Conservation (phyloP, 148 eudicot species). For the Cornus florida region DNA sequence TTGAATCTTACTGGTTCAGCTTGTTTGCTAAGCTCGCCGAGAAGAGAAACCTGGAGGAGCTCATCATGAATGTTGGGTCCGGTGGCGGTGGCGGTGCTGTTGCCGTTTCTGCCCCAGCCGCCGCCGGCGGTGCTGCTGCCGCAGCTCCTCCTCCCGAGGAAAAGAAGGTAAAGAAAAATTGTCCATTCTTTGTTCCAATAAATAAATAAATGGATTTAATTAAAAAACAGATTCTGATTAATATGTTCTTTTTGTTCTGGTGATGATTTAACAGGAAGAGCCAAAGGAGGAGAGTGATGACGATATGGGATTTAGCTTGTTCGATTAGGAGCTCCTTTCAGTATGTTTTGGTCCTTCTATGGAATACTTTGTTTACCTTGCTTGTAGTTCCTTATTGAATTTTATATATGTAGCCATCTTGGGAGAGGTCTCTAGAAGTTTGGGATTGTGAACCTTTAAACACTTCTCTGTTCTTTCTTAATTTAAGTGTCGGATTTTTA, state of each 20-base stretch:
- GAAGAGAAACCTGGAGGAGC: conserved; percentile 42
- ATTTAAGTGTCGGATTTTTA: no score
- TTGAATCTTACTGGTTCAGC: conserved; percentile 47
- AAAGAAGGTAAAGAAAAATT: conserved; percentile 35
- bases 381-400: neutral
- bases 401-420: neutral
- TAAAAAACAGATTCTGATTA: neutral
- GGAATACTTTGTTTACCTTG: neutral
- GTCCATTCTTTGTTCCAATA: no score
- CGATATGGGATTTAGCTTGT: neutral
- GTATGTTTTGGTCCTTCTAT: neutral
- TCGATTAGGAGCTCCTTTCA: neutral
- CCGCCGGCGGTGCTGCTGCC: conserved; percentile 14
- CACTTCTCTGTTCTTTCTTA: no score
- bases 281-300: neutral
- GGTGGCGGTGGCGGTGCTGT: conserved; percentile 44
- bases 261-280: neutral
- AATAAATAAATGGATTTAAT: no score
- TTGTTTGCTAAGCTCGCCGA: conserved; percentile 51
- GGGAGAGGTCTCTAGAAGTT: neutral
- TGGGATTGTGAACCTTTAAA: no score
- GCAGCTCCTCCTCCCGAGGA: conserved; percentile 40
- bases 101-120: conserved; percentile 21
- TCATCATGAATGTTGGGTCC: conserved; percentile 40
- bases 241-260: neutral